A percentile compares a stretch with the other conserved stretches of the same genome.
Conservation (phyloP, 2,329 filamentous ascomycete genomes). For the Aspergillus niger region DNA sequence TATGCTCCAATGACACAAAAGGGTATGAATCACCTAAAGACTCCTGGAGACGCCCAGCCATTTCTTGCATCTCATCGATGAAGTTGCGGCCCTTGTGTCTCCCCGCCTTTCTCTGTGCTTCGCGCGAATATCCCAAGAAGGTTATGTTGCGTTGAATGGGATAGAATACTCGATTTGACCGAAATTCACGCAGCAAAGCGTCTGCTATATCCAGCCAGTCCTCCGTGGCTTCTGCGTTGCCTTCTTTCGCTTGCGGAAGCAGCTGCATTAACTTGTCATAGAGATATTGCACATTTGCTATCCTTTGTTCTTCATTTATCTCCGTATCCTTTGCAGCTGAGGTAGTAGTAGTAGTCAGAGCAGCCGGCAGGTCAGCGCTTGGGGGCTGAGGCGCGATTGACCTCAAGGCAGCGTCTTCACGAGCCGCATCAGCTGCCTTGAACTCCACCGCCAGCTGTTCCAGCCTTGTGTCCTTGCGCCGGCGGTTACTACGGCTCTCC, state of each 20-base stretch:
- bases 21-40: constrained; percentile 36
- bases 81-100: constrained; percentile 38
- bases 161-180: constrained; percentile 62
- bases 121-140: constrained; percentile 52
- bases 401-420: constrained; percentile 18
- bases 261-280: constrained; percentile 52
- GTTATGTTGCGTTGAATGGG: constrained; percentile 54
- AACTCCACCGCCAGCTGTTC: constrained; percentile 46
- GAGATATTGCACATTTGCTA: constrained; percentile 48
- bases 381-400: constrained; percentile 23
- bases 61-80: constrained; percentile 47
- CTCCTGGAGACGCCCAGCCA: constrained; percentile 48
- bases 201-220: constrained; percentile 63
- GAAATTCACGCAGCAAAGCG: constrained; percentile 62
- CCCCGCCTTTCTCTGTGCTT: constrained; percentile 41
- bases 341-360: constrained; percentile 23
- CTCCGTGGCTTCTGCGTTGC: constrained; percentile 52
- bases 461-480: constrained; percentile 40
- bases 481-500: constrained; percentile 35
- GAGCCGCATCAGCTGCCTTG: constrained; percentile 26
- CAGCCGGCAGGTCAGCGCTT: constrained; percentile 9
- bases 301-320: constrained; percentile 38
- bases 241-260: constrained; percentile 50
- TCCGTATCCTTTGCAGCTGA: constrained; percentile 26
- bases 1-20: neutral